Evolutionary conservation across 345 rosid genomes (phyloP), one percentile per base, ranked within the genome.

Genomic region (Sonneratia caseolaris): DNA sequence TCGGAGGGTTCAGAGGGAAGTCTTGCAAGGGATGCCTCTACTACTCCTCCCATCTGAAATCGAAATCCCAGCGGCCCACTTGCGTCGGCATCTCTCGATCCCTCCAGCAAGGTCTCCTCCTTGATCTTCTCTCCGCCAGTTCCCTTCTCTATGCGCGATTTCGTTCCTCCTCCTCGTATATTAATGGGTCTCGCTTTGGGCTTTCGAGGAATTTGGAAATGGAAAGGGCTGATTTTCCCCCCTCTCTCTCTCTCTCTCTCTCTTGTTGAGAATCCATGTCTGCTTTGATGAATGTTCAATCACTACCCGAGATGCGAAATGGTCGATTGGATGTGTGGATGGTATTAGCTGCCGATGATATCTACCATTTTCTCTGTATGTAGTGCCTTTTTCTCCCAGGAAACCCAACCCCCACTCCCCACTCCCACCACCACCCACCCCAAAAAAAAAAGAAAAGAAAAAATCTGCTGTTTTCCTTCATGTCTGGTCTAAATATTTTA

Each of bases 1-100:
- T 13, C 68, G 43, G 59, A 14, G 76, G 71, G 16, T 48, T 69
- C 22, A 77, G 72, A 51, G 84, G 82, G 48, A 83, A 81, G 51
- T 81, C 86, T 40, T 83, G 86, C 82, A 83, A 81, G 70, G 86
- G 86, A 11, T 83, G 81, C 76, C 70, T 83, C 43, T 83, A 79
- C 67, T 81, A 79, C 75, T 79, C 82, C 75, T 79, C 82, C n/a
- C 51, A 68, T 24, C 79, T 68, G 64, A 81, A 79, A 68, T 73
- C 82, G 68, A 79, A 77, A 64, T 81, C 84, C 35, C 74, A 35
- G 16, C 56, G 70, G 74, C 86, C 86, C n/a, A 76, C 80, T 69
- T 83, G 86, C 69, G 77, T 81, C 53, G 86, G 86, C 82, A 18
- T 81, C 74, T 79, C 84, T 68, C 64, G 80, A 68, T 75, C 77